A percentile compares a stretch with the other conserved stretches of the same genome.
These are phyloP conservation scores for Parietichytrium sp. DNA, from an alignment of 108 stramenopile genomes.

Conservation along the genomic window DNA sequence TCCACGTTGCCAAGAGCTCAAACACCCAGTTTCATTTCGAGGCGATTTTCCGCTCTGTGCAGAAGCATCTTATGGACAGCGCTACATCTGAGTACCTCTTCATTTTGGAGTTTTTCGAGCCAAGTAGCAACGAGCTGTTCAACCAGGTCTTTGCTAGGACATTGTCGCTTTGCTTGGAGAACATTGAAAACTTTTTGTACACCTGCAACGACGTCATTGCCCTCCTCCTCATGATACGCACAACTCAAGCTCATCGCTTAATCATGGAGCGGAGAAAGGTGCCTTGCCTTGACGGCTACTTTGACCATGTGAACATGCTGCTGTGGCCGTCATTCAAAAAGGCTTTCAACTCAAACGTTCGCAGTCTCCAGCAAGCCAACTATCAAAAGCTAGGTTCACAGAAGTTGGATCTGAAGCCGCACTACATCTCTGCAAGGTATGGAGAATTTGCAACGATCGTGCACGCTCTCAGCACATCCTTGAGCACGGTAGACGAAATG, in stretches of 20 bases:
- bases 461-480: constrained; percentile 66
- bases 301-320: constrained; percentile 82
- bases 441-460: constrained; percentile 93
- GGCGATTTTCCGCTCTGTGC: constrained; percentile 80
- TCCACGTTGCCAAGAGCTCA: constrained; percentile 84
- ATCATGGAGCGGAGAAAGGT: constrained; percentile 83
- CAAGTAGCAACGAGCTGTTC: constrained; percentile 71
- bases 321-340: constrained; percentile 94
- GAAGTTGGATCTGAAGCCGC: constrained; percentile 81
- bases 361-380: constrained; percentile 77
- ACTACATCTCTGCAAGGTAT: constrained; percentile 90
- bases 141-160: constrained; percentile 79
- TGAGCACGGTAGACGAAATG: constrained; percentile 14
- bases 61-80: constrained; percentile 92
- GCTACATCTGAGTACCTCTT: constrained; percentile 96
- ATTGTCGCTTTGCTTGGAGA: constrained; percentile 81
- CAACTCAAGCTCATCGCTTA: constrained; percentile 81
- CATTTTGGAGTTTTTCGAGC: constrained; percentile 82
- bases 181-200: constrained; percentile 92
- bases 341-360: constrained; percentile 85
- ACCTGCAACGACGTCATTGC: constrained; percentile 85
- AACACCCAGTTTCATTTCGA: constrained; percentile 83
- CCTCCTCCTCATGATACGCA: constrained; percentile 92
- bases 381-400: constrained; percentile 73
- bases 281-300: constrained; percentile 81